Percentiles rank a stretch among this genome's conserved stretches.
Evolutionary conservation across 441 rosid species (phyloP).

Genomic region (Melastoma candidum): DNA sequence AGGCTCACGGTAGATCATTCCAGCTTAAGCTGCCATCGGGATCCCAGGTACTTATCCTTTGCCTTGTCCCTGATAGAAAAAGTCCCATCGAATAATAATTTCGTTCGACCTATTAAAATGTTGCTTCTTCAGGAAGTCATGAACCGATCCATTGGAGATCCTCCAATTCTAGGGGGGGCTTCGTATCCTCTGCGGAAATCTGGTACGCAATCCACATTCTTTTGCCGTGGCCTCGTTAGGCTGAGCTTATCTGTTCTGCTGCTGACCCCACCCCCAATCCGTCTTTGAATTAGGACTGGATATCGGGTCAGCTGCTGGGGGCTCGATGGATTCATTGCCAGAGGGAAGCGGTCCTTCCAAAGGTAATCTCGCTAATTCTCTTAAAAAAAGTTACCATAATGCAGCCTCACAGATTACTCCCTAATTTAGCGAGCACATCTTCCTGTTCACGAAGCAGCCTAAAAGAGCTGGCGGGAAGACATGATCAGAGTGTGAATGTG

Average conservation of each 20-base stretch:
- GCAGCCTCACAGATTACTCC: too few species aligned
- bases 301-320: background rate
- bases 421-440: too few species aligned
- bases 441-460: too few species aligned
- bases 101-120: conserved; percentile 3
- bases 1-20: conserved; percentile 38
- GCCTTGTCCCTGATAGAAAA: background rate
- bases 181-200: conserved; percentile 9
- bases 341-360: conserved; percentile 2
- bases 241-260: too few species aligned
- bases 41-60: too few species aligned
- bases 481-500: too few species aligned
- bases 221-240: too few species aligned
- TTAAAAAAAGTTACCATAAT: background rate
- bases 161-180: background rate
- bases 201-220: conserved; percentile 1
- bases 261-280: too few species aligned
- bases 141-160: conserved; percentile 1
- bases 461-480: too few species aligned
- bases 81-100: conserved; percentile 5
- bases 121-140: conserved; percentile 2
- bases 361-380: background rate
- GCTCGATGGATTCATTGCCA: conserved; percentile 4
- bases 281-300: background rate
- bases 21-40: conserved; percentile 22